Conservation (phyloP, 257 asterid species). For the Ocimum tenuiflorum region DNA sequence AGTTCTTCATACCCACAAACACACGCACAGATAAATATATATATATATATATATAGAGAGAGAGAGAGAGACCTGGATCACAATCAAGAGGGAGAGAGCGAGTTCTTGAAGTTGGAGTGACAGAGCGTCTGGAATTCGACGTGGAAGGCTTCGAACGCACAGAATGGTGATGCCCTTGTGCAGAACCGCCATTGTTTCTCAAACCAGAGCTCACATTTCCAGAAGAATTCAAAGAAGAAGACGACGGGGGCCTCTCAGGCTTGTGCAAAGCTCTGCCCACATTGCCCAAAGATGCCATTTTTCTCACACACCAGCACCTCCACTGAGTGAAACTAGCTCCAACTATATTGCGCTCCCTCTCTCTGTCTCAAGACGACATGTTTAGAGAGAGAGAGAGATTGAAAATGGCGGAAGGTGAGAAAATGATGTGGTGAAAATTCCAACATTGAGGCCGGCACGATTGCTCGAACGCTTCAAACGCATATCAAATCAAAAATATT, state of each 20-base stretch:
- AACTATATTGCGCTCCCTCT: background rate
- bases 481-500: background rate
- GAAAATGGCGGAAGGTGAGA: background rate
- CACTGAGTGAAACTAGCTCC: background rate
- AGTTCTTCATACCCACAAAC: background rate
- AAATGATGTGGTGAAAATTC: constrained; percentile 19
- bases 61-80: constrained; percentile 53
- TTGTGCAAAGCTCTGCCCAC: constrained; percentile 35
- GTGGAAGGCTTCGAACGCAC: constrained; percentile 34
- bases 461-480: constrained; percentile 17
- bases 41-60: background rate
- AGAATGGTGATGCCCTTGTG: constrained; percentile 28
- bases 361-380: background rate
- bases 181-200: constrained; percentile 34
- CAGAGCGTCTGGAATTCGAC: constrained; percentile 55
- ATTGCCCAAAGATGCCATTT: constrained; percentile 37
- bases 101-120: constrained; percentile 65
- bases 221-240: constrained; percentile 15
- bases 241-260: constrained; percentile 36
- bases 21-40: background rate
- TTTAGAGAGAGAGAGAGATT: constrained; percentile 6
- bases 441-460: constrained; percentile 70
- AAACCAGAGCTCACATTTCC: constrained; percentile 6
- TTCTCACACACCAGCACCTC: background rate
- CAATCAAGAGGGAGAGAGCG: constrained; percentile 38